Percentiles rank a stretch among this genome's conserved stretches.
These are phyloP conservation scores for Didymella lethalis DNA, from an alignment of 2,329 filamentous ascomycete species.

Conservation along the genomic window DNA sequence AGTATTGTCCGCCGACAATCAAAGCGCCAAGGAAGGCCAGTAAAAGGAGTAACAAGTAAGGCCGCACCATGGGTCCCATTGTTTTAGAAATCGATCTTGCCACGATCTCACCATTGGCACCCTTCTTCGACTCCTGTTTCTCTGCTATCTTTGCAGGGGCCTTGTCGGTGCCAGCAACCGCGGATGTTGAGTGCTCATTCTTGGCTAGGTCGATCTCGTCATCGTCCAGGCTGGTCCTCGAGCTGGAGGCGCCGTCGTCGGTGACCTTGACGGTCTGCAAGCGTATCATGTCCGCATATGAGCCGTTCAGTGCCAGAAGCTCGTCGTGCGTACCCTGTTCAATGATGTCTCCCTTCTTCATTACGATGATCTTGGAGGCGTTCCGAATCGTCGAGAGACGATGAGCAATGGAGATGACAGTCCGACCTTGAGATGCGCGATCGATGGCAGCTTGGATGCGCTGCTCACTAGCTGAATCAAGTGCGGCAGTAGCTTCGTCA, in stretches of 20 bases:
- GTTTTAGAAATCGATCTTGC: conserved; percentile 40
- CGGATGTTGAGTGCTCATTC: conserved; percentile 31
- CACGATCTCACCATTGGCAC: conserved; percentile 29
- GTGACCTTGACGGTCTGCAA: conserved; percentile 56
- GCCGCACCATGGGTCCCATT: conserved; percentile 53
- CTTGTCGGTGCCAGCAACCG: conserved; percentile 18
- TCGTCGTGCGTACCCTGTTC: conserved; percentile 49
- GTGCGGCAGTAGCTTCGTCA: conserved; percentile 68
- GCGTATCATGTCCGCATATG: conserved; percentile 60
- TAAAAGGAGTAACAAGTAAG: conserved; percentile 55
- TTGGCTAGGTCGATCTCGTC: conserved; percentile 32
- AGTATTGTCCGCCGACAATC: conserved; percentile 66
- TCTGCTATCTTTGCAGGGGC: conserved; percentile 1
- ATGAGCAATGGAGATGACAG: conserved; percentile 51
- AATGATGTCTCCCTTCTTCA: conserved; percentile 49
- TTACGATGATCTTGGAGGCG: conserved; percentile 51
- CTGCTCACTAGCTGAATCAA: conserved; percentile 66
- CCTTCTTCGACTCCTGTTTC: conserved; percentile 18
- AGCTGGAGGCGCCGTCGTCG: conserved; percentile 44
- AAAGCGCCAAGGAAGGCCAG: conserved; percentile 60
- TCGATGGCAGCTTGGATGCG: conserved; percentile 59
- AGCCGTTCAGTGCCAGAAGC: conserved; percentile 47
- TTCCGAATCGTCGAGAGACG: conserved; percentile 49
- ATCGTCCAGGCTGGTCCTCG: conserved; percentile 32
- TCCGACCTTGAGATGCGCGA: conserved; percentile 44